Evolutionary conservation across 1,139 yeast species (phyloP).

Genomic region (Blastobotrys buckinghamii): DNA sequence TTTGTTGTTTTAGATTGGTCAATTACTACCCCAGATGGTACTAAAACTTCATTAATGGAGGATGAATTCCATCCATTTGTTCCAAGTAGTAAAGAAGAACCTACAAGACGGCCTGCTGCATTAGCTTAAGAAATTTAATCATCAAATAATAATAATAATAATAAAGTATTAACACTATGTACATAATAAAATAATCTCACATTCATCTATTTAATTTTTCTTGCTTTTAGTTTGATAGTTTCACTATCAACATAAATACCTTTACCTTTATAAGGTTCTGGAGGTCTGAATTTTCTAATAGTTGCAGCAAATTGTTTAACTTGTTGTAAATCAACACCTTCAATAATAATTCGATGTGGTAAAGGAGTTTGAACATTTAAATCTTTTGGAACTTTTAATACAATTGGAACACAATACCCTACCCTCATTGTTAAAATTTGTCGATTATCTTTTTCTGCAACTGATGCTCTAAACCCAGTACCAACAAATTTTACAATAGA

Average conservation of each 20-base stretch:
- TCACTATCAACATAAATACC: slow-evolving; percentile 92
- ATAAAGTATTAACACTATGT: slow-evolving; percentile 10
- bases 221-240: slow-evolving; percentile 82
- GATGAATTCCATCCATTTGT: slow-evolving; percentile 35
- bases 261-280: slow-evolving; percentile 98
- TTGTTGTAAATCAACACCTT: slow-evolving; percentile 84
- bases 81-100: slow-evolving; percentile 31
- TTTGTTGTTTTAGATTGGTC: slow-evolving; percentile 35
- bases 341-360: slow-evolving; percentile 82
- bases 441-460: slow-evolving; percentile 51
- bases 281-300: slow-evolving; percentile 81
- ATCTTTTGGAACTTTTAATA: slow-evolving; percentile 63
- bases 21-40: slow-evolving; percentile 28
- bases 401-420: slow-evolving; percentile 74
- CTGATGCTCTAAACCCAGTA: slow-evolving; percentile 88
- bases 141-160: background rate
- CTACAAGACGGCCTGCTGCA: slow-evolving; percentile 22
- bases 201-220: slow-evolving; percentile 69
- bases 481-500: slow-evolving; percentile 88
- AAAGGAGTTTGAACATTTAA: slow-evolving; percentile 70
- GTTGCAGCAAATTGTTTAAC: slow-evolving; percentile 86
- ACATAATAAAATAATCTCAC: background rate
- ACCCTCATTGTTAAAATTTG: slow-evolving; percentile 67
- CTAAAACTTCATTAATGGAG: slow-evolving; percentile 27
- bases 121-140: too few relatives aligned